Percentiles rank a stretch among this genome's conserved stretches.
These are phyloP conservation scores for Petasospora rhodanensis DNA, from an alignment of 1,139 yeast species.

Conservation along the genomic window DNA sequence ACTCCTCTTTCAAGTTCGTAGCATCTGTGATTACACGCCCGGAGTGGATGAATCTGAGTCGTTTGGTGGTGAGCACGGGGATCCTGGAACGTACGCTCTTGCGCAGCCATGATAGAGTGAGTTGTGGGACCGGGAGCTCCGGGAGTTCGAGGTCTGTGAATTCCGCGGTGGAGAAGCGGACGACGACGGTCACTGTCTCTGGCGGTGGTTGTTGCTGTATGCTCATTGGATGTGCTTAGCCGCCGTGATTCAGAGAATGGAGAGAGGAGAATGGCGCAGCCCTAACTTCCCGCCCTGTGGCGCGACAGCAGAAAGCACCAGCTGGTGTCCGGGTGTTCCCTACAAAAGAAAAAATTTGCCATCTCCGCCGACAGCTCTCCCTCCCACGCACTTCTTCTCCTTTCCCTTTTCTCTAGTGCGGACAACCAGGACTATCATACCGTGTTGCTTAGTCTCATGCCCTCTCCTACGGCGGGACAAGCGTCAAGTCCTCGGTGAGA, in stretches of 20 bases:
- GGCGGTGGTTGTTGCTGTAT: slow-evolving; percentile 2
- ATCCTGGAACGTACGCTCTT: slow-evolving; percentile 37
- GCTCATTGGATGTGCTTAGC: no score
- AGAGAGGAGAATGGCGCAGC: no score
- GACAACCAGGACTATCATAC: slow-evolving; percentile 60
- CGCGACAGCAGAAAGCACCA: no score
- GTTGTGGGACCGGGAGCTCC: slow-evolving; percentile 31
- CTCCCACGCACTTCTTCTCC: slow-evolving; percentile 1
- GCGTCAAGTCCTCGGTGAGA: slow-evolving; percentile 73
- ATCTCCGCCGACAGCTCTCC: slow-evolving; percentile 3
- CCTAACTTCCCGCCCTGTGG: no score
- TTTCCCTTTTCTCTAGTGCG: slow-evolving; percentile 38
- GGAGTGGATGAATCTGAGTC: slow-evolving; percentile 68
- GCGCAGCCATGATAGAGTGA: slow-evolving; percentile 42
- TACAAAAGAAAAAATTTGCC: no score
- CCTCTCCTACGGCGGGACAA: slow-evolving; percentile 35
- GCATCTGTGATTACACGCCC: slow-evolving; percentile 66
- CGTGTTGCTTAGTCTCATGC: slow-evolving; percentile 56
- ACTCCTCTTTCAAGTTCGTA: slow-evolving; percentile 44
- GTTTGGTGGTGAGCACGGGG: slow-evolving; percentile 34
- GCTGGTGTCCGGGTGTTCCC: no score
- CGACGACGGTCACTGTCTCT: slow-evolving; percentile 31
- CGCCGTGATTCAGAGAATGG: no score
- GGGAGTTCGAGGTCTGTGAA: slow-evolving; percentile 42
- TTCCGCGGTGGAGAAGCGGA: slow-evolving; percentile 47